A percentile compares a stretch with the other conserved stretches of the same genome.
These are phyloP conservation scores for Periglandula ipomoeae DNA, from an alignment of 2,329 filamentous ascomycete genomes.

Conservation along the genomic window DNA sequence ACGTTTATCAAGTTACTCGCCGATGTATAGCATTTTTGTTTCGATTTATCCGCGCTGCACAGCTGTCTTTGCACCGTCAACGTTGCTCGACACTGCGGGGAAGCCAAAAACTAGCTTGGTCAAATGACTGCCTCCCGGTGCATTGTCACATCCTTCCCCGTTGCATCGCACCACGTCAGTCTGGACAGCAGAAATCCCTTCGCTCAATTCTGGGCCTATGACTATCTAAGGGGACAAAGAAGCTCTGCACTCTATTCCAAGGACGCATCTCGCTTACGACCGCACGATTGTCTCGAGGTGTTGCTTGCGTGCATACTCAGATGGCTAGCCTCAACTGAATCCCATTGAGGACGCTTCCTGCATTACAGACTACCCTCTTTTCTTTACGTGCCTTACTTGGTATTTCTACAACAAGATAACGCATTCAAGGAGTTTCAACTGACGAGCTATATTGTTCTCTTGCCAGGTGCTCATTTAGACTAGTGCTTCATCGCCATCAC, in stretches of 20 bases:
- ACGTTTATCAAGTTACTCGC: neutral
- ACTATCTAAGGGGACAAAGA: too few species aligned
- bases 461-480: constrained; percentile 1
- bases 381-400: neutral
- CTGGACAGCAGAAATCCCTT: too few species aligned
- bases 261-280: neutral
- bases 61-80: neutral
- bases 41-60: neutral
- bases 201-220: too few species aligned
- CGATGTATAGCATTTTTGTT: neutral
- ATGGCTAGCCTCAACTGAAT: neutral
- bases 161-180: constrained; percentile 5
- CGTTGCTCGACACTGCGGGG: constrained; percentile 1
- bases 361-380: constrained; percentile 15
- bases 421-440: neutral
- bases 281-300: neutral
- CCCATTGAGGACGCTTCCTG: constrained; percentile 15
- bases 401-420: neutral
- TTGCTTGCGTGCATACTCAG: neutral
- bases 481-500: constrained; percentile 1
- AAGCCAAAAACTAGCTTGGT: constrained; percentile 5
- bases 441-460: neutral
- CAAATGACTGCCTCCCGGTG: constrained; percentile 4
- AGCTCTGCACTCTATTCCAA: neutral
- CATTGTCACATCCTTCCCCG: constrained; percentile 1